Conservation (phyloP, 441 rosid genomes). For the California macrophylla region DNA sequence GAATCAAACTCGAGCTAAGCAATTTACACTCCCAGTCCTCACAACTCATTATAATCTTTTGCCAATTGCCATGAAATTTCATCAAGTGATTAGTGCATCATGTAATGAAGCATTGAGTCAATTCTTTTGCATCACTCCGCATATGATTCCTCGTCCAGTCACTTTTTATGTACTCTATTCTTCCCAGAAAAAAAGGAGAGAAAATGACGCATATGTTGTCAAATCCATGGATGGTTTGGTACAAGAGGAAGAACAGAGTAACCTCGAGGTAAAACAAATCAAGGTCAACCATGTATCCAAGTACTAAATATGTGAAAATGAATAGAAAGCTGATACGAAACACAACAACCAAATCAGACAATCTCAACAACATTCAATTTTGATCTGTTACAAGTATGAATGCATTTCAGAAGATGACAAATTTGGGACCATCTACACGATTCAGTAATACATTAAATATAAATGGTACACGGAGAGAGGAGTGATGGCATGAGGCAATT, state of each 20-base stretch:
- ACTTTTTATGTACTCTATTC: background rate
- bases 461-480: background rate
- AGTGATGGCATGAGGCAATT: background rate
- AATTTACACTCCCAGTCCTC: no score
- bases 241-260: background rate
- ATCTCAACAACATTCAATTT: background rate
- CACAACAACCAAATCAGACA: background rate
- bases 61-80: no score
- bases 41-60: no score
- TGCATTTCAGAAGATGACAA: background rate
- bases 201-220: background rate
- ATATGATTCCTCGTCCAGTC: background rate
- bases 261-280: background rate
- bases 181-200: background rate
- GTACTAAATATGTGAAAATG: background rate
- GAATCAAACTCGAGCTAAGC: no score
- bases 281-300: background rate
- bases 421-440: conserved; percentile 18
- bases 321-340: background rate
- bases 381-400: background rate
- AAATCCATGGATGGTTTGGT: background rate
- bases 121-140: no score
- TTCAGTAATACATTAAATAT: background rate
- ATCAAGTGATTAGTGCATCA: no score
- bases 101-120: no score